A percentile compares a stretch with the other conserved stretches of the same genome.
Conservation (phyloP, 2,329 filamentous ascomycete genomes). For the Aspergillus carbonarius region DNA sequence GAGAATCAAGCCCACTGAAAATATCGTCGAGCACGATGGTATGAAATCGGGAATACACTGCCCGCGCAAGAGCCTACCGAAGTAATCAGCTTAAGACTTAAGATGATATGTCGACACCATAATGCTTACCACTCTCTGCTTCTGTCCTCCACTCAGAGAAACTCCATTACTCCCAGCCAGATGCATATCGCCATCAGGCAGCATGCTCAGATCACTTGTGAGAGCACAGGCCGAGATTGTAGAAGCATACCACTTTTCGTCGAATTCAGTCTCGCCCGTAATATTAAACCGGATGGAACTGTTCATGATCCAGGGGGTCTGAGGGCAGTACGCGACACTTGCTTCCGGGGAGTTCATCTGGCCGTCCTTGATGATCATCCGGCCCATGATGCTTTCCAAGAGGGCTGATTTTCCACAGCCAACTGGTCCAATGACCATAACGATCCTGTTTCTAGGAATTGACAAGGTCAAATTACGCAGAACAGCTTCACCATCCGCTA, state of each 20-base stretch:
- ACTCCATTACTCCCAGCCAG: neutral
- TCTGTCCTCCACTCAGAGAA: conserved; percentile 3
- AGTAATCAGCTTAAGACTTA: no score
- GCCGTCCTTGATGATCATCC: neutral
- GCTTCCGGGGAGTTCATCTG: neutral
- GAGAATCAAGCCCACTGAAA: conserved; percentile 33
- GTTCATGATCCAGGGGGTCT: neutral
- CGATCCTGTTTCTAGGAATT: neutral
- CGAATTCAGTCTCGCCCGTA: neutral
- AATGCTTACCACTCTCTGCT: conserved; percentile 2
- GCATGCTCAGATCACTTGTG: conserved; percentile 23
- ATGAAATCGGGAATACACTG: conserved; percentile 15
- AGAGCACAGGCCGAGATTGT: conserved; percentile 19
- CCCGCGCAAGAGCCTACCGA: conserved; percentile 14
- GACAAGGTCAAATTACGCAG: neutral
- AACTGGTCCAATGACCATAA: neutral
- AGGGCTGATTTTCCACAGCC: neutral
- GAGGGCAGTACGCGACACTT: neutral
- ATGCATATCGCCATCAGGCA: conserved; percentile 22
- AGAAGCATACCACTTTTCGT: neutral
- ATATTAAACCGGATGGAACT: neutral
- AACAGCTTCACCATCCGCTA: neutral
- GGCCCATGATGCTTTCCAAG: neutral
- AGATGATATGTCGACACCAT: neutral
- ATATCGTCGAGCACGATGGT: conserved; percentile 20